These are phyloP conservation scores for Aspergillus spinulosporus DNA, from an alignment of 2,329 filamentous ascomycete species.

Conservation along the genomic window DNA sequence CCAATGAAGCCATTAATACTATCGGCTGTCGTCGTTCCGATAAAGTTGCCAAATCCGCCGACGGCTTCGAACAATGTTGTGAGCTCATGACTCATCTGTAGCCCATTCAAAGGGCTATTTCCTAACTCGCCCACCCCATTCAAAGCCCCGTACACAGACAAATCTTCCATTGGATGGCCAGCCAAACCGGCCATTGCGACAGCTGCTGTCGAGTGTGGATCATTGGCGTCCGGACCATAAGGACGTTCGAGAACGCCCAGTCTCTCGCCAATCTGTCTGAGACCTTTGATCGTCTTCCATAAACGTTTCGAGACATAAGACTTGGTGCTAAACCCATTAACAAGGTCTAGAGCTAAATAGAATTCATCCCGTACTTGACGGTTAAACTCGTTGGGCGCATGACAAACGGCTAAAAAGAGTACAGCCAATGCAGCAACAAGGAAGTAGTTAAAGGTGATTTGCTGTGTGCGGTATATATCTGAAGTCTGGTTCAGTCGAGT, in stretches of 20 bases:
- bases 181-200: constrained; percentile 67
- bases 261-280: constrained; percentile 64
- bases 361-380: constrained; percentile 64
- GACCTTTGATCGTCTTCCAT: constrained; percentile 64
- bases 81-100: constrained; percentile 62
- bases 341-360: constrained; percentile 65
- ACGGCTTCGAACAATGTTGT: constrained; percentile 65
- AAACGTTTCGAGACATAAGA: constrained; percentile 62
- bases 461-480: constrained; percentile 64
- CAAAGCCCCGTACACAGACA: constrained; percentile 50
- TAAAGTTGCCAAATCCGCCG: constrained; percentile 52
- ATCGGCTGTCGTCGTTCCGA: constrained; percentile 35
- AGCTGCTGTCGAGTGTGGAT: constrained; percentile 62
- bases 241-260: constrained; percentile 54
- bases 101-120: constrained; percentile 58
- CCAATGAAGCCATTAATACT: constrained; percentile 42
- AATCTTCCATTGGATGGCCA: constrained; percentile 61
- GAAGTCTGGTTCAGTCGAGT: constrained; percentile 62
- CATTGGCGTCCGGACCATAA: constrained; percentile 45
- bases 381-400: constrained; percentile 63
- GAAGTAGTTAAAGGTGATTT: constrained; percentile 68
- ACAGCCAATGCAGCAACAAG: constrained; percentile 64
- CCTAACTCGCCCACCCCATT: constrained; percentile 45
- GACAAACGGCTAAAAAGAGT: constrained; percentile 64
- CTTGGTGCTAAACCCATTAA: constrained; percentile 62